Conservation (phyloP, 2,329 filamentous ascomycete species). For the Niveomyces coronatus region DNA sequence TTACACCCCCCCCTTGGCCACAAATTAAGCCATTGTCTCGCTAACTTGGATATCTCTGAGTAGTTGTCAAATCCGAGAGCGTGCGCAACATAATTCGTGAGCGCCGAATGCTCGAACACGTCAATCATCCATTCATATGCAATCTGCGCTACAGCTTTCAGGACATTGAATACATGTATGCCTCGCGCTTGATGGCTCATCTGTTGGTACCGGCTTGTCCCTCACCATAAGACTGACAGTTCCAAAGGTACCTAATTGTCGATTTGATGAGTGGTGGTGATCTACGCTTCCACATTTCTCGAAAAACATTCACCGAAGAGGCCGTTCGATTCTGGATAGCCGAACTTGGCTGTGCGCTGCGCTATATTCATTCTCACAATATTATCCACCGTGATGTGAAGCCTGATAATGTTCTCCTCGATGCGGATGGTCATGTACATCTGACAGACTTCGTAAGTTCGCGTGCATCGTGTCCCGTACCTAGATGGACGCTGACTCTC, state of each 20-base stretch:
- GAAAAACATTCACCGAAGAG: constrained; percentile 96
- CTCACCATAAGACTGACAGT: too few relatives aligned
- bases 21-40: constrained; percentile 9
- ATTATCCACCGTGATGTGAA: constrained; percentile 90
- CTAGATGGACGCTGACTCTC: constrained; percentile 14
- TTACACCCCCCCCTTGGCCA: too few relatives aligned
- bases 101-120: constrained; percentile 92
- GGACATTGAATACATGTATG: constrained; percentile 96
- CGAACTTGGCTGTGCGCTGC: constrained; percentile 81
- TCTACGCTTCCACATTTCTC: constrained; percentile 91
- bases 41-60: constrained; percentile 17
- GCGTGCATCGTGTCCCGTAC: background rate
- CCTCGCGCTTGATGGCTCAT: too few relatives aligned
- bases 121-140: constrained; percentile 96
- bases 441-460: constrained; percentile 84
- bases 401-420: constrained; percentile 81
- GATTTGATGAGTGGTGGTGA: constrained; percentile 98
- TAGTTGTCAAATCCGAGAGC: constrained; percentile 94
- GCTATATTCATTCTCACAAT: constrained; percentile 75
- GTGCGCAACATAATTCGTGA: constrained; percentile 97
- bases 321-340: constrained; percentile 96
- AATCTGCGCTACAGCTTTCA: constrained; percentile 98
- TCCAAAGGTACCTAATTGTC: constrained; percentile 79
- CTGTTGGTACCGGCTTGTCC: too few relatives aligned
- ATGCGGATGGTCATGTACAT: constrained; percentile 88